Evolutionary conservation across 495 filamentous ascomycete species (phyloP), one percentile per base, ranked within the genome.

Genomic region (Neurospora sp.): DNA sequence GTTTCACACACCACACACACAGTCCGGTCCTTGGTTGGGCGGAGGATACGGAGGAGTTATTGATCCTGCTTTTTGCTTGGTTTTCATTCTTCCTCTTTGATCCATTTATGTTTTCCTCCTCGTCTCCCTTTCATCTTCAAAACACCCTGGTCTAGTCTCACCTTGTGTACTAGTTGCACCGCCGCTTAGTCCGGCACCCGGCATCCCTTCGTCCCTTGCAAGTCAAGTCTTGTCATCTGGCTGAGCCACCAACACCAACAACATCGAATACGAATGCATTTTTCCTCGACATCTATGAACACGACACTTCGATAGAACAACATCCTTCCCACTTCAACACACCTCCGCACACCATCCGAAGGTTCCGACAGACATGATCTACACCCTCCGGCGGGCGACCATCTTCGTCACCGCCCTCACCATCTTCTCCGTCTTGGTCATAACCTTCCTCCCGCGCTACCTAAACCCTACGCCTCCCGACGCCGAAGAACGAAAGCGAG

Each of bases 401-500:
- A 78, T 82, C 69, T 77, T 75, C 69, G 75, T 73, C 39, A 46
- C 75, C 72, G 70, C 75, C 70, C 38, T 85, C 42, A 69, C 74
- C 20, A 46, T 77, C 38, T 10, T 84, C 74, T 66, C 54, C 12
- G 70, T 84, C 59, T 80, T 85, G 72, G 5, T 81, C 42, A 44
- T 80, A 35, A 81, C 82, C 70, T 72, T 72, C 37, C 70, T 85
- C 4, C 84, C 85, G 38, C 76, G 75, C 35, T 40, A 77, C 9
- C 81, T 87, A 71, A 84, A 86, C 46, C 85, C 85, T n/a, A 81
- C 82, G 4, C 78, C 77, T 4, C 83, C 82, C 10, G 79, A 80
- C 72, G 77, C 82, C 42, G 82, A 84, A 72, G 83, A 83, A 77
- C 79, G 78, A n/a, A 81, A 84, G 73, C 88, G 92, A 74, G 91